Evolutionary conservation across 2,329 filamentous ascomycete species (phyloP), one percentile per base, ranked within the genome.

Genomic region (Ceratocystis huliohia): DNA sequence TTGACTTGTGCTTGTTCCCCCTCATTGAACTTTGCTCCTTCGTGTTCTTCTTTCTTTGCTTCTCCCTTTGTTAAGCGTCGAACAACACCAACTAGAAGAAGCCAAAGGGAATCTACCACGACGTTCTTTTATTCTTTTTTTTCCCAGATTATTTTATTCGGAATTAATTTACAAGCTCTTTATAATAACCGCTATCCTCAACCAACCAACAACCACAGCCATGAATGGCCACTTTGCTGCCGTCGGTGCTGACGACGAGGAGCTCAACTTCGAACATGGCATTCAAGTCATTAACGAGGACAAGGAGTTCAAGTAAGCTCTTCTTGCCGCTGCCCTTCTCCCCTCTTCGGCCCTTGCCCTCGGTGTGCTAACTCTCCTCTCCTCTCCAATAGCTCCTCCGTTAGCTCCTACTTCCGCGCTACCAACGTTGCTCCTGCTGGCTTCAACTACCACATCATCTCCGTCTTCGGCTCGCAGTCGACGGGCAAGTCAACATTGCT

Each of bases 361-460:
- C 25, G 30, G 50, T 8, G 66, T 67, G 63, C 69, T 71, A 63
- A 71, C 64, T 44, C 30, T n/a, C 50, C 45, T 65, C 63, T 66
- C 65, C 56, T 5, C 20, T 65, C 64, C 44, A 69, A 61, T 73
- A 96, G 91, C 77, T 77, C 84, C 67, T 84, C 89, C 73, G 80
- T 99, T 72, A 88, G 86, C 73, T 84, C 86, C 68, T 99, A 99
- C 76, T 85, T 99, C 71, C 82, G 84, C 70, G 79, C 86, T 70
- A 89, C 91, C 75, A 82, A 88, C 73, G 86, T 96, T 71, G 88
- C 91, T 71, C 86, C 89, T 69, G 86, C 92, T 69, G 94, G 94
- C 74, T 99, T 99, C 84, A 96, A 97, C 79, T 99, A 99, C 79
- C 94, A 99, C 77, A 85, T 99, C 74, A 96, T 99, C 74, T 96